Percentiles rank a stretch among this genome's conserved stretches.
Evolutionary conservation across 2,329 filamentous ascomycete species (phyloP).

Genomic region (Botrytis fabae): DNA sequence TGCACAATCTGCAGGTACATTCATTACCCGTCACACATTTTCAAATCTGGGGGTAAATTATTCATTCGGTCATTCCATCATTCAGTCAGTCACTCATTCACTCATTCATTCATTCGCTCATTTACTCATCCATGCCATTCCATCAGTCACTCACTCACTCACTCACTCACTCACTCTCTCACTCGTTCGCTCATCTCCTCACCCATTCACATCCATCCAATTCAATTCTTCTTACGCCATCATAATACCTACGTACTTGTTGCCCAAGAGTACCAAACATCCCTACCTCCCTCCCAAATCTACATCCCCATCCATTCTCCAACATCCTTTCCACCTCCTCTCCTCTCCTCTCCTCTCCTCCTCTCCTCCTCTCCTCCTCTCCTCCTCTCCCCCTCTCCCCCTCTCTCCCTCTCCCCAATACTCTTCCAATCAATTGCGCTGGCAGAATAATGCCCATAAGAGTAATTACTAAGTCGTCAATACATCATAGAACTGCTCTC

Average conservation of each 20-base stretch:
- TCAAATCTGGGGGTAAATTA: background rate
- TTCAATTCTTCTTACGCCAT: background rate
- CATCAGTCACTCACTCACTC: too few relatives aligned
- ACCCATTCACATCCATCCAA: too few relatives aligned
- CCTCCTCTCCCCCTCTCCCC: background rate
- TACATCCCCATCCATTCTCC: too few relatives aligned
- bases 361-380: too few relatives aligned
- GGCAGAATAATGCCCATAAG: conserved; percentile 17
- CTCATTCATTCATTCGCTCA: background rate
- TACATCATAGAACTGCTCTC: conserved; percentile 16
- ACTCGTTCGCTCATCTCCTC: background rate
- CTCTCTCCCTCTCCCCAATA: background rate
- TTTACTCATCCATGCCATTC: background rate
- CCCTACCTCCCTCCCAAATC: too few relatives aligned
- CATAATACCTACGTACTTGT: background rate
- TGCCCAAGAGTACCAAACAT: too few relatives aligned
- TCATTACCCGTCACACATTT: background rate
- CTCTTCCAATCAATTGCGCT: background rate
- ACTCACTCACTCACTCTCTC: background rate
- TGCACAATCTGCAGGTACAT: conserved; percentile 10
- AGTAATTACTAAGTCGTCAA: conserved; percentile 2
- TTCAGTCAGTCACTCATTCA: background rate
- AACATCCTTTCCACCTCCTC: background rate
- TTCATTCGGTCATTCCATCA: background rate
- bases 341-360: too few relatives aligned